These are phyloP conservation scores for Phytophthora sojae DNA, from an alignment of 352 stramenopile genomes.

Conservation along the genomic window DNA sequence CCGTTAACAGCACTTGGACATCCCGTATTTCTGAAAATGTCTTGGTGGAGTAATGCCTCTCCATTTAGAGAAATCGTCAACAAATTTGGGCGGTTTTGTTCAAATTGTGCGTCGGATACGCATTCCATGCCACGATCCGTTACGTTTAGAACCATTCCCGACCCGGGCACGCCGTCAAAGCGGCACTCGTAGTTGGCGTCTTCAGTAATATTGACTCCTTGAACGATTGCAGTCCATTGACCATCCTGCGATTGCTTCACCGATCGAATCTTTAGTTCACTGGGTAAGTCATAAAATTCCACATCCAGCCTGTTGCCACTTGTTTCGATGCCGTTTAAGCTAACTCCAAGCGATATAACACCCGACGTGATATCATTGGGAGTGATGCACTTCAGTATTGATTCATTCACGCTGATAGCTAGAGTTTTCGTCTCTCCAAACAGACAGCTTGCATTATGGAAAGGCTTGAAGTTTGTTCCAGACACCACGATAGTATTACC, in stretches of 20 bases:
- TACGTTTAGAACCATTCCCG: constrained; percentile 22
- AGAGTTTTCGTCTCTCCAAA: constrained; percentile 39
- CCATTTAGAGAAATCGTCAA: constrained; percentile 26
- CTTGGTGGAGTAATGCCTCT: constrained; percentile 23
- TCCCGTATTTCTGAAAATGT: constrained; percentile 9
- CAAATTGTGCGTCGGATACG: constrained; percentile 1
- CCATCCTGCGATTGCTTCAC: constrained; percentile 11
- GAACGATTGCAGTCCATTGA: constrained; percentile 20
- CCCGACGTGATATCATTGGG: constrained; percentile 14
- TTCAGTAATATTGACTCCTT: constrained; percentile 18
- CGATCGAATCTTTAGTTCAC: constrained; percentile 16
- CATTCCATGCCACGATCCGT: constrained; percentile 28
- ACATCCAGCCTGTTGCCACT: constrained; percentile 38
- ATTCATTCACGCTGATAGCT: constrained; percentile 39
- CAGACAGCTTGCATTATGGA: constrained; percentile 38
- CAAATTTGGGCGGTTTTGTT: constrained; percentile 6
- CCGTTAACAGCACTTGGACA: constrained; percentile 34
- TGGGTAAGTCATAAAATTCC: constrained; percentile 21
- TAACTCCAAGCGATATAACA: constrained; percentile 32
- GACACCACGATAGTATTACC: constrained; percentile 36
- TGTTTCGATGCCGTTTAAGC: constrained; percentile 52
- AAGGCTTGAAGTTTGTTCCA: constrained; percentile 52
- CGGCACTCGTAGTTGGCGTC: constrained; percentile 36
- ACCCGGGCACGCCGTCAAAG: constrained; percentile 26
- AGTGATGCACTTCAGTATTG: constrained; percentile 41